Evolutionary conservation across 106 monocot species (phyloP), one percentile per base, ranked within the genome.

Genomic region (Posidonia australis): DNA sequence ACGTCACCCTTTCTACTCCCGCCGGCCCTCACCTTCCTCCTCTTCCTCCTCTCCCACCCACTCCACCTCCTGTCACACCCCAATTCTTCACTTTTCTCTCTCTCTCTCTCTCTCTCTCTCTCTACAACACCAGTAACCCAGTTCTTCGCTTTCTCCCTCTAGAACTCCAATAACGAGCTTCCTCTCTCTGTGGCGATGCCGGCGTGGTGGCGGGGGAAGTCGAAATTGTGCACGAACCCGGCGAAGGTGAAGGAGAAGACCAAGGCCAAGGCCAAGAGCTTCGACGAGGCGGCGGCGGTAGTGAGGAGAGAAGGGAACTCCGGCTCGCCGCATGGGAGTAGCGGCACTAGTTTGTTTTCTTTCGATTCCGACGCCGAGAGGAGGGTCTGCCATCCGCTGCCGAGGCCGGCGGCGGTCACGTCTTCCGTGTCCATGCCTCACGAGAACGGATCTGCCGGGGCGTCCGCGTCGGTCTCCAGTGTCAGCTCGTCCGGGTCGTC

Each of bases 201-300:
- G 23, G 52, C 73, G 3, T 89, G 88, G 88, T 89, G 84, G 84
- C 69, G 67, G 51, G 60, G 76, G 58, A 84, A 72, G 56, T 67
- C 69, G 13, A 81, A 70, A 29, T 69, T 76, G 23, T 36, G 36
- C 36, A 2, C 5, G 36, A 36, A 7, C 5, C 7, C 36, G 36
- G 7, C 36, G 5, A 36, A 36, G 36, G 36, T 36, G 36, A 77
- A 70, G 22, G 29, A 76, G 31, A 74, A 70, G 13, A 1, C 62
- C n/a, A 53, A 32, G 13, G 25, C 57, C 46, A 64, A 69, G 24
- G 25, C 57, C 46, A 64, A 69, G 24, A 55, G 26, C 6, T 21
- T 27, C 25, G 74, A 41, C 46, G 48, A n/a, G 70, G 77, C n/a
- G 41, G 36, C 22, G 26, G 46, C 54, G 63, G 30, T n/a, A 11